Conservation (phyloP, 441 rosid genomes). For the Breynia disticha region DNA sequence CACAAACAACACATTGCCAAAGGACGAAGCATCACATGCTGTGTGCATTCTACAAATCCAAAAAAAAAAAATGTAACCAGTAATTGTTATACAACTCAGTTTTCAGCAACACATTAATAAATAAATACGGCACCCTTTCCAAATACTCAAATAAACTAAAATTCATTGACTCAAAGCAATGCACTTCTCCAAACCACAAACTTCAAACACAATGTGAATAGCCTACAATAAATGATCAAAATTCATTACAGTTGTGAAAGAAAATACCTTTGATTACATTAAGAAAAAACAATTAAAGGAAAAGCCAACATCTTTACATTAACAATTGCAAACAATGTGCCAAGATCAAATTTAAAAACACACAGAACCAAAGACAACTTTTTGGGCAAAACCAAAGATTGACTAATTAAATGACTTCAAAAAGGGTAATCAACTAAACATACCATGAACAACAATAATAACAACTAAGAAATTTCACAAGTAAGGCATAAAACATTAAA, state of each 20-base stretch:
- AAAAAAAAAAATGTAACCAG: conserved; percentile 20
- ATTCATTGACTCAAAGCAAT: neutral
- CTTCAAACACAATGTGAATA: neutral
- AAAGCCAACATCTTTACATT: too few relatives aligned
- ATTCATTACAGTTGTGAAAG: too few relatives aligned
- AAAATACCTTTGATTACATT: too few relatives aligned
- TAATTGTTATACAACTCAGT: conserved; percentile 14
- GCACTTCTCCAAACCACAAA: neutral
- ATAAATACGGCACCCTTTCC: neutral
- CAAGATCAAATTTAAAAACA: too few relatives aligned
- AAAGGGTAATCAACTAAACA: neutral
- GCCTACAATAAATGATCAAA: neutral
- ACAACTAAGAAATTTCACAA: too few relatives aligned
- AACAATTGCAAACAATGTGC: too few relatives aligned
- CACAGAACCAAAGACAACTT: too few relatives aligned
- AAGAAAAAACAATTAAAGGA: too few relatives aligned
- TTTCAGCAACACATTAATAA: neutral
- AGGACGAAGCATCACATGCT: conserved; percentile 21
- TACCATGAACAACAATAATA: too few relatives aligned
- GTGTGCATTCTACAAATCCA: conserved; percentile 29
- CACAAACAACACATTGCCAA: conserved; percentile 18
- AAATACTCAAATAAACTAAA: neutral
- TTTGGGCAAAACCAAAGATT: too few relatives aligned
- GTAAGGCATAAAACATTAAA: too few relatives aligned
- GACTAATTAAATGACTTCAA: too few relatives aligned